Base-by-base conservation (phyloP, 2,329 filamentous ascomycete species). In the Allantophomopsis lycopodina region DNA sequence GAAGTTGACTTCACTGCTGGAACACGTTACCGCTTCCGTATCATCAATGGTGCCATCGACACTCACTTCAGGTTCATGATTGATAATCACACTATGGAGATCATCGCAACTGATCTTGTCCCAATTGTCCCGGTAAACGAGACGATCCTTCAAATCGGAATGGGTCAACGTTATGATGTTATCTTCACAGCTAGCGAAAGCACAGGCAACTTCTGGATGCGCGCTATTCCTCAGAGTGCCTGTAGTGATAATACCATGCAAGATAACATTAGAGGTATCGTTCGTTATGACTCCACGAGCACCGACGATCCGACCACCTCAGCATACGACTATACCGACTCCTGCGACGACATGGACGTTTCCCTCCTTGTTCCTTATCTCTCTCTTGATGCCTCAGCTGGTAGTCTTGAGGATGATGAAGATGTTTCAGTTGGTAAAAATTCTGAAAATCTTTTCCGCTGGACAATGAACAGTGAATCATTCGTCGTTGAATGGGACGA, bases 101-200 rank as follows among this genome's bases (percentile, higher is more conserved):
- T 79, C 16, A 72, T 79, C 17, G 62, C 65, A 0, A 56, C 56
- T n/a, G 76, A 77, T 42, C 58, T 77, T 5, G 68, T 79, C 0
- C 71, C 74, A 0, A 63, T 79, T 16, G 44, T 59, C 16, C 73
- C 73, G 0, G 79, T 66, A 44, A 56, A 55, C 1, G 65, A 70
- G 1, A 58, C 60, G 7, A 14, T 34, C 32, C 14, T 34, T 7
- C 7, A 3, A 7, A 14, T 34, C 0, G 60, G 55, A 6, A 64
- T 66, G 45, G 65, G 65, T n/a, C 54, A 59, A 46, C 55, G 40
- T 62, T 44, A 51, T 46, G 32, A 50, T 59, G 23, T 61, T 5
- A 52, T 63, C 40, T 56, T 62, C 35, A 50, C 50, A 36, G 61
- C 52, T 39, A 41, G 53, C 41, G 57, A 52, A 7, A 63, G 59